Base-by-base conservation (phyloP, 148 eudicot genomes). In the Persicaria tinctoria region DNA sequence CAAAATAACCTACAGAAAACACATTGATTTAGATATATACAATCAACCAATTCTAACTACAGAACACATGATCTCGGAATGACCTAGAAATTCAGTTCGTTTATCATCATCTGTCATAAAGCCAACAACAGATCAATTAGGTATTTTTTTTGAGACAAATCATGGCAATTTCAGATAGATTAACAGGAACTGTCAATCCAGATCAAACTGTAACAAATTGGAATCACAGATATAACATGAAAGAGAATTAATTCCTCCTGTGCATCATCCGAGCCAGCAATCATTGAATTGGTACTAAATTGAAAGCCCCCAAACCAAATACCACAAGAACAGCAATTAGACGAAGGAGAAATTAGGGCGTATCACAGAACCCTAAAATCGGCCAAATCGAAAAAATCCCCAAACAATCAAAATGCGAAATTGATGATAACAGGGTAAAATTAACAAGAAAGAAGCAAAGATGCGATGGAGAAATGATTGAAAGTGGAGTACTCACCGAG, bases 321-420 rank as follows among this genome's bases (percentile, higher is more conserved):
- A 10, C 8, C 11, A 59, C 10, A 20, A 60, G 13, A 20, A 18
- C 66, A 60, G 0, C 66, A 56, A 56, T 56, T 56, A 17, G 11
- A 17, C 55, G 16, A 14, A 11, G 2, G 14, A 4, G 16, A 51
- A 51, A 51, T 12, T 10, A 51, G 16, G 55, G 16, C 5, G 55
- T 10, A 10, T 51, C 55, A 11, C 59, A 54, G 6, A 14, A 54
- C 48, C 70, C 70, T 66, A 41, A 66, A 66, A 60, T 4, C 5
- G 41, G 41, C 47, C 70, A 66, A 14, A 4, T 2, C 4, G 13
- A 66, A 32, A 5, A 4, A 14, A 46, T 66, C 48, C 13, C 46
- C 70, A 66, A 16, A 66, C 47, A 14, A 66, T 66, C 70, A 66
- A 66, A 66, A 66, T 13, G 12, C 18, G 3, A 66, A 66, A 41